A percentile compares a stretch with the other conserved stretches of the same genome.
Conservation (phyloP, 2,329 filamentous ascomycete species). For the Phoma sp. region DNA sequence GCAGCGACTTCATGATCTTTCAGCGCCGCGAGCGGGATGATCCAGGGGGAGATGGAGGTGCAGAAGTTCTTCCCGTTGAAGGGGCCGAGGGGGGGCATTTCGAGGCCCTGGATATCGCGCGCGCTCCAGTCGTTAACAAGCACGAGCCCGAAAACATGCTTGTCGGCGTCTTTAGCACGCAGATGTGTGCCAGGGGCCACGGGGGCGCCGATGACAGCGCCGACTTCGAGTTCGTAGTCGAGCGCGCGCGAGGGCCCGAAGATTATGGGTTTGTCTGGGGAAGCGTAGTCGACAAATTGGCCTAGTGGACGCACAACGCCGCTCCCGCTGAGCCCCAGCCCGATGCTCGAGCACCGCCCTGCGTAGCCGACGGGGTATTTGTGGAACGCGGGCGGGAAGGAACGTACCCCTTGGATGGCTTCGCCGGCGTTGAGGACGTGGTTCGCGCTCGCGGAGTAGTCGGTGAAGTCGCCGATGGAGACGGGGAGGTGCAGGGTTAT, state of each 20-base stretch:
- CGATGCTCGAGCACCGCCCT: constrained; percentile 61
- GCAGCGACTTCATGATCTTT: constrained; percentile 38
- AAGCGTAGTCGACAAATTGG: constrained; percentile 32
- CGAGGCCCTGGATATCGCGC: constrained; percentile 66
- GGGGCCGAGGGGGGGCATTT: constrained; percentile 67
- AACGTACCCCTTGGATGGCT: constrained; percentile 30
- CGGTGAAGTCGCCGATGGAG: constrained; percentile 62
- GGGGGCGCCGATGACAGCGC: constrained; percentile 52
- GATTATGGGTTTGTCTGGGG: constrained; percentile 58
- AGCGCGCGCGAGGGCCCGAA: constrained; percentile 51
- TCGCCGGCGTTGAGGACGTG: constrained; percentile 60
- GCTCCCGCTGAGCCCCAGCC: constrained; percentile 55
- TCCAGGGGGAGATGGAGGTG: constrained; percentile 67
- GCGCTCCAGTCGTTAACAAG: constrained; percentile 69
- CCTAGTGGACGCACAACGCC: constrained; percentile 37
- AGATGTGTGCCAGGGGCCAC: constrained; percentile 48
- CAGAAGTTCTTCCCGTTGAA: constrained; percentile 67
- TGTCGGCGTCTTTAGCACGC: constrained; percentile 50
- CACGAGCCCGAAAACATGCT: constrained; percentile 68
- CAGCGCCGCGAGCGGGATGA: constrained; percentile 66
- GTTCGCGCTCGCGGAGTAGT: constrained; percentile 62
- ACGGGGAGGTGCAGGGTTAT: constrained; percentile 62
- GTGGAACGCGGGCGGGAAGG: constrained; percentile 35
- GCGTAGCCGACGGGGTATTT: constrained; percentile 58
- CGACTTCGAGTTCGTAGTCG: constrained; percentile 60